Base-by-base conservation (phyloP, 2,329 filamentous ascomycete genomes). In the Ceratocystis albifundus region DNA sequence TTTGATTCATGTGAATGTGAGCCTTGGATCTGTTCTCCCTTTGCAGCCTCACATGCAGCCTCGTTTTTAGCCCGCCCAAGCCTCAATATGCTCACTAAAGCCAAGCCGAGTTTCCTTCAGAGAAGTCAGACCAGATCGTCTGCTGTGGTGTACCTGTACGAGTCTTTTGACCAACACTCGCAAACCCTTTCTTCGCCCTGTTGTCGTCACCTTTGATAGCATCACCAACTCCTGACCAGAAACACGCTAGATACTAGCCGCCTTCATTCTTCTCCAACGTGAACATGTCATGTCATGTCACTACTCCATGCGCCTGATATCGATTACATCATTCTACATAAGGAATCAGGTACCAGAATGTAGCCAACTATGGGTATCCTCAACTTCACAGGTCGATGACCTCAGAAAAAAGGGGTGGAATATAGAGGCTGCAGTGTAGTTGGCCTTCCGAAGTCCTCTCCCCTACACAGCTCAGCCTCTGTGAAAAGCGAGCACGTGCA, bases 371-470 rank as follows among this genome's bases (percentile, higher is more conserved):
- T 92, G 89, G 88, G 93, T 93, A 84, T 86, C 88, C 88, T 86
- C 84, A 88, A 87, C 89, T 84, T 93, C 89, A 96, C 79, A 71
- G 83, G 85, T 88, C 89, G 80, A 95, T 86, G 89, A 88, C 84
- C 88, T 94, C 83, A 85, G 89, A 83, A 84, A 90, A 90, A 83
- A 84, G 89, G 86, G 78, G 80, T 86, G 88, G 88, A 93, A 93
- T 93, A 91, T 92, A 85, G 85, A 83, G 83, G 82, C 86, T 81
- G 79, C 80, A 77, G 62, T 53, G 61, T 41, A 15, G n/a, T 48
- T 44, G 45, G 45, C 53, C 62, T 64, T 45, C 62, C n/a, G 28
- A 25, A 53, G 55, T 17, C 15, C 30, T 59, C 55, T 59, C 55
- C 55, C 53, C 55, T n/a, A 8, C 28, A 30, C 55, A 28, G 55